Evolutionary conservation across 371 early-diverging fungal species (phyloP).

Genomic region (Apophysomyces variabilis): DNA sequence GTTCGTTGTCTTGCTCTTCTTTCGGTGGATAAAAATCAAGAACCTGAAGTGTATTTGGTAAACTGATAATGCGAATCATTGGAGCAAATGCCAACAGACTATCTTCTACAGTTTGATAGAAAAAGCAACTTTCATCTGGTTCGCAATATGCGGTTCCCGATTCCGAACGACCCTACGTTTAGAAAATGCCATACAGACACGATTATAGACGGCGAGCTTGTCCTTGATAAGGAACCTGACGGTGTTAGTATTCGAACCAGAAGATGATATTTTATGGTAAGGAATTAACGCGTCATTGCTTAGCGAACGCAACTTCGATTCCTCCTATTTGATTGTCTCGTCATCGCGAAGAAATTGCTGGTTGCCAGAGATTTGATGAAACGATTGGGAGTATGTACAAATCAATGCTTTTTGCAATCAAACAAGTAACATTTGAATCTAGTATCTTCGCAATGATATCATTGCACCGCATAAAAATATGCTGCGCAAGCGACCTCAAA

Average conservation of each 20-base stretch:
- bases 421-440: conserved; percentile 14
- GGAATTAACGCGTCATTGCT: not conserved
- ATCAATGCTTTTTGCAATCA: not conserved
- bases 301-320: conserved; percentile 49
- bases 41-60: conserved; percentile 72
- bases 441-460: conserved; percentile 70
- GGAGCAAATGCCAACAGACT: conserved; percentile 1
- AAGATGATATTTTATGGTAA: not conserved
- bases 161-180: conserved; percentile 49
- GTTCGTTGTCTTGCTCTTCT: conserved; percentile 86
- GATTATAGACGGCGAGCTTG: conserved; percentile 93
- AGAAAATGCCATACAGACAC: conserved; percentile 72
- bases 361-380: conserved; percentile 61
- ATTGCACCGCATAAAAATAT: conserved; percentile 69
- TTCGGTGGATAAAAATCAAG: conserved; percentile 40
- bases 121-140: conserved; percentile 81
- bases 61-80: conserved; percentile 13
- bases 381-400: conserved; percentile 74
- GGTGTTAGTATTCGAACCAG: conserved; percentile 52
- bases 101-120: conserved; percentile 74
- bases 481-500: conserved; percentile 48
- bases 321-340: conserved; percentile 82
- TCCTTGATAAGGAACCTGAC: conserved; percentile 70
- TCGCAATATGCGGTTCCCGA: conserved; percentile 72
- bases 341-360: conserved; percentile 55